phyloP scores from a whole-genome alignment of 257 asterid species.

The Nicotiana tomentosiformis region DNA sequence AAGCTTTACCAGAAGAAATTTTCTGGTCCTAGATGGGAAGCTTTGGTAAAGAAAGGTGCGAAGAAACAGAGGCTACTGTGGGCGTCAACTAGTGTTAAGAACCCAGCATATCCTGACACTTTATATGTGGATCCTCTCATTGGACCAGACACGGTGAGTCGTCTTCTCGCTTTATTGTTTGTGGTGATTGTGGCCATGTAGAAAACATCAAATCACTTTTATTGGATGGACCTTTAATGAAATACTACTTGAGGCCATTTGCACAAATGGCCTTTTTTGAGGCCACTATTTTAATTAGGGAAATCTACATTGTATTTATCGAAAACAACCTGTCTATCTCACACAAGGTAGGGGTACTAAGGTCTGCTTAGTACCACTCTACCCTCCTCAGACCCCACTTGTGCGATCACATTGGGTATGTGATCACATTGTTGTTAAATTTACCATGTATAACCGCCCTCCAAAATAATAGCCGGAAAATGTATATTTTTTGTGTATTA shows the following conservation, averaged over 20 bases:
- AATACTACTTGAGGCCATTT: not conserved
- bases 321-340: no score
- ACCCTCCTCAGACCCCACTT: no score
- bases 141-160: slow-evolving; percentile 93
- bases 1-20: slow-evolving; percentile 92
- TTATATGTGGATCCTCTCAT: slow-evolving; percentile 97
- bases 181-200: slow-evolving; percentile 13
- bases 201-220: not conserved
- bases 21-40: slow-evolving; percentile 99
- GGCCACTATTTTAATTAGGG: not conserved
- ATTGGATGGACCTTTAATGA: not conserved
- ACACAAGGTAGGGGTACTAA: no score
- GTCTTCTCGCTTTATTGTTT: slow-evolving; percentile 29
- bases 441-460: no score
- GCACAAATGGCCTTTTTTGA: not conserved
- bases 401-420: no score
- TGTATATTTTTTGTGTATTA: no score
- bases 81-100: slow-evolving; percentile 99
- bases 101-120: slow-evolving; percentile 96
- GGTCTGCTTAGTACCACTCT: no score
- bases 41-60: slow-evolving; percentile 95
- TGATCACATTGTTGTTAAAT: no score
- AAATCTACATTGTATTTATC: no score
- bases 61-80: slow-evolving; percentile 97
- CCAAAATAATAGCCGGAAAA: no score